Conservation (phyloP, 1,284 basidiomycete species). For the Pseudozyma sp. region DNA sequence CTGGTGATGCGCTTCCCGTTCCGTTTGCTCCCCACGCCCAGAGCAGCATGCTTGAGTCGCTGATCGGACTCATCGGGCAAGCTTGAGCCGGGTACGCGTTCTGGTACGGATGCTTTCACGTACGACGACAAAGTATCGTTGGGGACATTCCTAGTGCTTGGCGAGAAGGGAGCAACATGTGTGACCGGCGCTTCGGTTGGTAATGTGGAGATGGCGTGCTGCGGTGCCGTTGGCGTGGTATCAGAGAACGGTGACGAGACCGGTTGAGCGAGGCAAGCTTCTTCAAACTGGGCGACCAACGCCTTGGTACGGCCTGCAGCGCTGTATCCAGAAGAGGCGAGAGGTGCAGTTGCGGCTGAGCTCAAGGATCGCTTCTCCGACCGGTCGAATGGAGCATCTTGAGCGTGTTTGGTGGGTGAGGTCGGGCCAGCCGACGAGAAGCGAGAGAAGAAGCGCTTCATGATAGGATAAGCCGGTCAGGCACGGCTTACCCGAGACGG, state of each 20-base stretch:
- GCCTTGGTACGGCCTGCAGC: slow-evolving; percentile 38
- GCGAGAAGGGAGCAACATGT: too few relatives aligned
- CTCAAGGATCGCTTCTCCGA: slow-evolving; percentile 19
- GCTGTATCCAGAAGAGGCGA: slow-evolving; percentile 6
- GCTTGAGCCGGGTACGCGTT: too few relatives aligned
- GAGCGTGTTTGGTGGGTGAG: slow-evolving; percentile 4
- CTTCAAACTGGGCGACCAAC: slow-evolving; percentile 51
- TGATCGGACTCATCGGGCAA: slow-evolving; percentile 8
- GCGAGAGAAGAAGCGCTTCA: slow-evolving; percentile 60
- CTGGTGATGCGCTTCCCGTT: not conserved
- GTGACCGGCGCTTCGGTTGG: not conserved
- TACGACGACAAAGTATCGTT: slow-evolving; percentile 3
- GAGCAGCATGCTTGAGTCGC: not conserved
- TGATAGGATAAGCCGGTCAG: slow-evolving; percentile 9
- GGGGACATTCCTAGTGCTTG: too few relatives aligned
- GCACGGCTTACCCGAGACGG: not conserved
- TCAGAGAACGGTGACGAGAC: not conserved
- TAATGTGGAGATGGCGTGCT: slow-evolving; percentile 13
- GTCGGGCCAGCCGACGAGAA: slow-evolving; percentile 39
- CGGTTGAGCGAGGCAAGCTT: slow-evolving; percentile 1
- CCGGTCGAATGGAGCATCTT: slow-evolving; percentile 15
- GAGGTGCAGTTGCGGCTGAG: slow-evolving; percentile 8
- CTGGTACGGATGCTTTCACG: slow-evolving; percentile 13
- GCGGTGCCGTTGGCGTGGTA: slow-evolving; percentile 1
- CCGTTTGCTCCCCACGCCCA: not conserved